Base-by-base conservation (phyloP, 164 flowering plant genomes). In the Aristolochia contorta region DNA sequence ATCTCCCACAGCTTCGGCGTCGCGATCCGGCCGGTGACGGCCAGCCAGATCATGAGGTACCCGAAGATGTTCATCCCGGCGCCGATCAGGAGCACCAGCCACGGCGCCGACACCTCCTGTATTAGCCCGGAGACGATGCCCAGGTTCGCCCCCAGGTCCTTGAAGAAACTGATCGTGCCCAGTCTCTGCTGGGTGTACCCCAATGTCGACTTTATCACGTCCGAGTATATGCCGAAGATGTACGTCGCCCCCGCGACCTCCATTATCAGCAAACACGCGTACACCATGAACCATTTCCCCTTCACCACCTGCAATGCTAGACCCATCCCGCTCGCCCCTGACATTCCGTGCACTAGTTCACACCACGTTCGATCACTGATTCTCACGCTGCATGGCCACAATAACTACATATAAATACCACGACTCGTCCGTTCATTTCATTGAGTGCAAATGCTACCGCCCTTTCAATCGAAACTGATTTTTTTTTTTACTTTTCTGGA, bases 181-280 rank as follows among this genome's bases (percentile, higher is more conserved):
- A 86, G 74, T 2, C 87, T 86, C 5, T 79, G 71, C 63, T 89
- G 96, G 67, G 84, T 85, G 49, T 85, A 88, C 43, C 77, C 82
- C 21, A 85, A 55, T 1, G 79, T 60, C 0, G 62, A 4, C 58
- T 85, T 85, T 13, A 88, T 67, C 56, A 56, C 83, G 23, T 22
- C 33, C 12, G 91, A 89, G 77, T 86, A 89, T 21, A 80, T 60
- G 58, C 85, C 77, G 49, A 86, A 89, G 72, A 86, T 80, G 69
- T 83, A 89, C 7, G 81, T 71, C 0, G 84, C 76, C 1, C 91
- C 96, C 19, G 83, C 60, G 12, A 69, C 81, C 0, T 89, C 66
- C 85, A 85, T 71, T 77, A 88, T 88, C 13, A 79, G 58, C 47
- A 80, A 53, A 1, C 79, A 76, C 0, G 85, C 86, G 57, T 78